Base-by-base conservation (phyloP, 805 yeast species). In the Spathaspora sp. region DNA sequence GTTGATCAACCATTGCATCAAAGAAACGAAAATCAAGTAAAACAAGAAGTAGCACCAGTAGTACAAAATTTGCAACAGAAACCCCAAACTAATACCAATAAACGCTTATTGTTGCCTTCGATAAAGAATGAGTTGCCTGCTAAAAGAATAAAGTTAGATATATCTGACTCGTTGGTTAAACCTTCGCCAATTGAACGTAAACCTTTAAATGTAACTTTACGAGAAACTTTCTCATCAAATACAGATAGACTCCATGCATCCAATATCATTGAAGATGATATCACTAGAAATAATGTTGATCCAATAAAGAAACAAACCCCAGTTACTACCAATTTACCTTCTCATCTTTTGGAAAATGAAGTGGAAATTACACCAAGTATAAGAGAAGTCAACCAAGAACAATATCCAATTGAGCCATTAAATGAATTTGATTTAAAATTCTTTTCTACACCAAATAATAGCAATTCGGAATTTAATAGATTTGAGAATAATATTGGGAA, bases 361-460 rank as follows among this genome's bases (percentile, higher is more conserved):
- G 46, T 51, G 14, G 54, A 51, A 44, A 10, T 6, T 29, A 47
- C 47, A 17, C 47, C 47, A 10, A 29, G 28, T 20, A 7, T 45
- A 17, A 29, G 47, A 35, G 28, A 35, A 29, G 14, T 9, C 10
- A 31, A 17, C 18, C 47, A 39, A n/a, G n/a, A n/a, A 12, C 32
- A 16, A 32, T 28, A 26, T 39, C 46, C 20, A 20, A 66, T 73
- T 54, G 73, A 72, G n/a, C 74, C 77, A 1, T 66, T 78, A 29
- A 59, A 66, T 10, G 58, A 62, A n/a, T 54, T 52, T 14, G 61
- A 63, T 47, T 52, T 62, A 52, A 45, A 57, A 20, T 47, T 64
- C 50, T 55, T 70, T 67, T 51, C 64, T 52, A 42, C 66, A 62
- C 55, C 68, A 47, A 49, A 59, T 52, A 55, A 53, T 44, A 32